Evolutionary conservation across 345 rosid genomes (phyloP).

Genomic region (Dipteronia dyeriana): DNA sequence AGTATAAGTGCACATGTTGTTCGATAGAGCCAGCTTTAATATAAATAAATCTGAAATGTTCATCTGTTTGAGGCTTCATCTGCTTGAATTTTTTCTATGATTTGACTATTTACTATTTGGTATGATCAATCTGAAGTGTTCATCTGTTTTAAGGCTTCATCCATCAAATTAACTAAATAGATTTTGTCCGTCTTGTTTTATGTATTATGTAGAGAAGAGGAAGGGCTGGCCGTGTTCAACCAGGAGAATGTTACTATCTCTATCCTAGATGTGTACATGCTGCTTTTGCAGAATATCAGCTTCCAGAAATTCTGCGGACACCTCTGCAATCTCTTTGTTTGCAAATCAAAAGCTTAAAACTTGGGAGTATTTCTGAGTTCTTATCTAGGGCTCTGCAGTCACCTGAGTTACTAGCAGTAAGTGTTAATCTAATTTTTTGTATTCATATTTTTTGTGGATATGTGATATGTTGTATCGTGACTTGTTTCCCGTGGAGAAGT

Average conservation of each 20-base stretch:
- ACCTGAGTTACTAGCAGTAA: constrained; percentile 83
- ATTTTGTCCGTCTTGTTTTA: constrained; percentile 4
- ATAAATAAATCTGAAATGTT: background rate
- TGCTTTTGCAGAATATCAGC: constrained; percentile 84
- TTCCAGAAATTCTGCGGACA: constrained; percentile 94
- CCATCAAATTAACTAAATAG: constrained; percentile 1
- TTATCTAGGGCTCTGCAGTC: constrained; percentile 87
- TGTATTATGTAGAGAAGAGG: constrained; percentile 75
- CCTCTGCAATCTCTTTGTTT: constrained; percentile 91
- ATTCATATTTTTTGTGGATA: constrained; percentile 5
- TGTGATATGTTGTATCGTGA: background rate
- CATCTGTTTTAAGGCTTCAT: no score
- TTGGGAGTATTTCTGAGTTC: constrained; percentile 84
- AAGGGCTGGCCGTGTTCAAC: constrained; percentile 92
- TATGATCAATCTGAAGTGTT: background rate
- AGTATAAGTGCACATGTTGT: background rate
- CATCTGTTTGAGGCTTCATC: background rate
- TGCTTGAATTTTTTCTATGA: background rate
- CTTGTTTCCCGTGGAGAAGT: background rate
- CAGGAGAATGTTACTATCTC: constrained; percentile 89
- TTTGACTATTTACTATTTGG: background rate
- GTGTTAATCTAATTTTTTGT: constrained; percentile 12
- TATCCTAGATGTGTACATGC: constrained; percentile 86
- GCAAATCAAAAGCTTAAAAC: constrained; percentile 86
- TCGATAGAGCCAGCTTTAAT: background rate